phyloP scores from a whole-genome alignment of 2,329 filamentous ascomycete genomes.

The Alternaria sp. region DNA sequence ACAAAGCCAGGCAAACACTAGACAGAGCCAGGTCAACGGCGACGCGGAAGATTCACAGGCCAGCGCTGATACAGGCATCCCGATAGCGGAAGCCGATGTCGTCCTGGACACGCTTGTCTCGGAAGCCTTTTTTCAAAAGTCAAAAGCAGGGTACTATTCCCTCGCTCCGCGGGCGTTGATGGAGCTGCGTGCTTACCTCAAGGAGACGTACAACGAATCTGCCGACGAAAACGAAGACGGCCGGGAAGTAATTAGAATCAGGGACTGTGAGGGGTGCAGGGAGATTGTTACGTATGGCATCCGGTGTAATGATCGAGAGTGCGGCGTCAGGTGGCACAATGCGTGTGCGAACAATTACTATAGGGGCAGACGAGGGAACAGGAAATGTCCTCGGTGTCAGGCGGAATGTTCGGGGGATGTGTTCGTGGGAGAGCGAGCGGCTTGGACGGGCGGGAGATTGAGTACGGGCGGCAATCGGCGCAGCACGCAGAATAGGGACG shows the following conservation, averaged over 20 bases:
- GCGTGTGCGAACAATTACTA: conserved; percentile 48
- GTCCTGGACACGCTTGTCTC: conserved; percentile 74
- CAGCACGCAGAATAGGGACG: conserved; percentile 8
- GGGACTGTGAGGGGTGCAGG: conserved; percentile 85
- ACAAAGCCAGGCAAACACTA: conserved; percentile 40
- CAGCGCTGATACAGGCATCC: conserved; percentile 63
- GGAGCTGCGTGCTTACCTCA: conserved; percentile 83
- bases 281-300: conserved; percentile 79
- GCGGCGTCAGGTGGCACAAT: conserved; percentile 47
- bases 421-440: conserved; percentile 49
- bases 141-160: conserved; percentile 73
- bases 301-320: conserved; percentile 41
- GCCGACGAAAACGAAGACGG: conserved; percentile 62
- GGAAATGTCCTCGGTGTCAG: conserved; percentile 46
- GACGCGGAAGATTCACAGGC: conserved; percentile 54
- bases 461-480: conserved; percentile 16
- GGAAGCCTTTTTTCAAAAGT: conserved; percentile 87
- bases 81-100: conserved; percentile 77
- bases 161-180: conserved; percentile 80
- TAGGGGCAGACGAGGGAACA: conserved; percentile 22
- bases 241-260: conserved; percentile 69
- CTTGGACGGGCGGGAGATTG: conserved; percentile 21
- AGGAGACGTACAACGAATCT: conserved; percentile 87
- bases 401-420: conserved; percentile 61
- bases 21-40: conserved; percentile 40